Base-by-base conservation (phyloP, 495 filamentous ascomycete genomes). In the Stereocaulon alpinum region DNA sequence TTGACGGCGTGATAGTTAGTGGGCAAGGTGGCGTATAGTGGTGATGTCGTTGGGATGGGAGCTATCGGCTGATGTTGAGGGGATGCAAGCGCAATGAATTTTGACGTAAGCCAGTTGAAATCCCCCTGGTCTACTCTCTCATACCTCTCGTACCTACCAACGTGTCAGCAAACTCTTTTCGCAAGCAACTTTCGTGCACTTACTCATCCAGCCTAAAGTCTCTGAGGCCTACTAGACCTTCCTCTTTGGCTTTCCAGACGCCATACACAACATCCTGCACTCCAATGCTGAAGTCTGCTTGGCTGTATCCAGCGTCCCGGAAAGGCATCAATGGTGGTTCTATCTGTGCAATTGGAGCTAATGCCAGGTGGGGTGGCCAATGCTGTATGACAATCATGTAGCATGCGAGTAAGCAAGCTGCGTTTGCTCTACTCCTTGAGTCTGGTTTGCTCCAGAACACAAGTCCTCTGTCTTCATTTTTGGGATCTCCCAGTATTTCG, bases 321-420 rank as follows among this genome's bases (percentile, higher is more conserved):
- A 99, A 99, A 5, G 93, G 93, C 93, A 99, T 99, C 68, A 95
- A 80, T 5, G 93, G 93, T 14, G 92, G 93, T 67, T 97, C 92
- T 55, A 89, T 87, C 74, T 97, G 94, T 15, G 93, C 88, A 64
- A 97, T 91, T 2, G 93, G 93, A 9, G 94, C 92, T 3, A 99
- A 81, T n/a, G 92, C 94, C 60, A 97, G 75, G 76, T 99, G 93
- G 30, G 93, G 93, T n/a, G 93, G 86, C 94, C 94, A 99, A 14
- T 82, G 84, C 71, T 99, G 93, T 65, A 99, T 93, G 52, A 99
- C 74, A n/a, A 98, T 88, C 92, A 97, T 96, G 70, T 97, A 97
- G 72, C 87, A 92, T 37, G 92, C 92, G 12, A 97, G 79, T 48
- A 97, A 74, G 71, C 91, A 96, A n/a, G 92, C 91, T 12, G 94